phyloP scores from a whole-genome alignment of 345 rosid genomes.

The Lenwebbia sp. region DNA sequence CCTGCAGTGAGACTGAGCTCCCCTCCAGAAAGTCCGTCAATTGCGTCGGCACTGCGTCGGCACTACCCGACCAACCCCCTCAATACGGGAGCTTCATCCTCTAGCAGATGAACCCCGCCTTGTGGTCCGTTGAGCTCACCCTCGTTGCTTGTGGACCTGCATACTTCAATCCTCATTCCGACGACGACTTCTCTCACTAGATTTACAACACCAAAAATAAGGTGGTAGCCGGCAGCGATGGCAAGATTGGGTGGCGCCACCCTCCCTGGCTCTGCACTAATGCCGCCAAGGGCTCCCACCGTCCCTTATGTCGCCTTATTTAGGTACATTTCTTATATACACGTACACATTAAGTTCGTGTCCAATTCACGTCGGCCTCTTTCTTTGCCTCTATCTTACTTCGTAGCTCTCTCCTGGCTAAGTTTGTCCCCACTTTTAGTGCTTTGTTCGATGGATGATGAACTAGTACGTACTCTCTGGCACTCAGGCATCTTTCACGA shows the following conservation, averaged over 20 bases:
- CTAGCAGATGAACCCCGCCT: conserved; percentile 89
- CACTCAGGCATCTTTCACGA: no score
- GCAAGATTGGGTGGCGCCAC: conserved; percentile 82
- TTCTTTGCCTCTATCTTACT: no score
- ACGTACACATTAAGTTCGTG: no score
- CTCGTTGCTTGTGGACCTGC: conserved; percentile 19
- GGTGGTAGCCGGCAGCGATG: conserved; percentile 78
- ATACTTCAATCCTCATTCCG: background rate
- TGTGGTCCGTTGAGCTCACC: conserved; percentile 88
- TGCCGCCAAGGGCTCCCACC: conserved; percentile 88
- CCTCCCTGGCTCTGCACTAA: conserved; percentile 87
- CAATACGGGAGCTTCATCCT: conserved; percentile 64
- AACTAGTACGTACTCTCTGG: no score
- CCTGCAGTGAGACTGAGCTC: conserved; percentile 74
- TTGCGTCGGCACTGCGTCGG: conserved; percentile 17
- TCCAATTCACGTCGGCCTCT: no score
- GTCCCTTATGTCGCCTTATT: conserved; percentile 76
- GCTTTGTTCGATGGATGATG: no score
- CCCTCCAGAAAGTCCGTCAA: conserved; percentile 69
- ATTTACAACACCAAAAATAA: conserved; percentile 16
- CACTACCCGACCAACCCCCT: no score
- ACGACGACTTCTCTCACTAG: background rate
- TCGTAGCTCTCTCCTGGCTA: no score
- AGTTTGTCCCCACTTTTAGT: no score
- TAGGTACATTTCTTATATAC: conserved; percentile 28